These are phyloP conservation scores for Diaporthe aspalathi DNA, from an alignment of 2,329 filamentous ascomycete species.

Conservation along the genomic window DNA sequence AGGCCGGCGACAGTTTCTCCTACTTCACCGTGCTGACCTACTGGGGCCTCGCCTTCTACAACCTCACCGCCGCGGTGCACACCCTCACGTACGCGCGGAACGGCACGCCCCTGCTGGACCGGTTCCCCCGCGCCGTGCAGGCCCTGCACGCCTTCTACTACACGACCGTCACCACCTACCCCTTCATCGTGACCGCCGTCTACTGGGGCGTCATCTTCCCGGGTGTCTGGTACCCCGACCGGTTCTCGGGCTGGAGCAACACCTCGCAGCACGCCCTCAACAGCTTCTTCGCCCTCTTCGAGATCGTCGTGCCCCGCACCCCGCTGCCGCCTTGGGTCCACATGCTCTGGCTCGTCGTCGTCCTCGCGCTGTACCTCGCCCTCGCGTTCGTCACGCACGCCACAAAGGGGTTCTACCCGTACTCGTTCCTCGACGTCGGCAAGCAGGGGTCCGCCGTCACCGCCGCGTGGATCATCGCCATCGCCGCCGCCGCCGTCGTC, in stretches of 20 bases:
- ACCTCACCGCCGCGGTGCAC: conserved; percentile 74
- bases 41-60: conserved; percentile 87
- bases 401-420: conserved; percentile 80
- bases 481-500: conserved; percentile 63
- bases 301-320: conserved; percentile 77
- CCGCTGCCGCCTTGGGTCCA: conserved; percentile 72
- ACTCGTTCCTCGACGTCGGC: conserved; percentile 77
- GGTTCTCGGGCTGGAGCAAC: conserved; percentile 72
- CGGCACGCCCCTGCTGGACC: conserved; percentile 66
- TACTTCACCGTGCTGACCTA: conserved; percentile 87
- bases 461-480: conserved; percentile 72
- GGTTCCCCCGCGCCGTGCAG: conserved; percentile 71
- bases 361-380: conserved; percentile 77
- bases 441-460: conserved; percentile 64
- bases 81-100: conserved; percentile 73
- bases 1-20: conserved; percentile 72
- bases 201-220: conserved; percentile 74
- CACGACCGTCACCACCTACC: conserved; percentile 71
- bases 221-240: conserved; percentile 60
- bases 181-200: conserved; percentile 76
- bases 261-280: conserved; percentile 82
- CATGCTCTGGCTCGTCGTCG: conserved; percentile 73
- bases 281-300: conserved; percentile 77
- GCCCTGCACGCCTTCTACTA: conserved; percentile 74
- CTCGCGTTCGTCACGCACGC: conserved; percentile 80